Evolutionary conservation across 345 rosid species (phyloP).

Genomic region (Limnanthes douglasii): DNA sequence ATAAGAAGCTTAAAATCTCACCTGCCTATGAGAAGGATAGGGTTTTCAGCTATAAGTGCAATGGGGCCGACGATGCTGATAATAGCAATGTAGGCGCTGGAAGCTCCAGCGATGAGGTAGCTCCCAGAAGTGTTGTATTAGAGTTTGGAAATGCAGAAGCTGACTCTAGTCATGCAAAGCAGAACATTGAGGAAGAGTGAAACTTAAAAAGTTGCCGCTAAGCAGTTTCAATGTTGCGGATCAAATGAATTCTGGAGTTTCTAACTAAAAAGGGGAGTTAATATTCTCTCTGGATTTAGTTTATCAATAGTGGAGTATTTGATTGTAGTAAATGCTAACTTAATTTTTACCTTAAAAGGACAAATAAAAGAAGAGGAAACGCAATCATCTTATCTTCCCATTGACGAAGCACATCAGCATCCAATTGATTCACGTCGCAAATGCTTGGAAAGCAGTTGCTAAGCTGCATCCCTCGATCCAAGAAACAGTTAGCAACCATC

Average conservation of each 20-base stretch:
- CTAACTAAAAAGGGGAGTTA: too few species aligned
- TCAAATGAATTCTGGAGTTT: too few species aligned
- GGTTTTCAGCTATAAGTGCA: conserved; percentile 13
- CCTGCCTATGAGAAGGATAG: conserved; percentile 16
- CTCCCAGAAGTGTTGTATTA: conserved; percentile 9
- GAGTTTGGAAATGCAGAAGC: conserved; percentile 24
- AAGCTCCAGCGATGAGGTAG: conserved; percentile 20
- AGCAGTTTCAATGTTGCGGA: conserved; percentile 48
- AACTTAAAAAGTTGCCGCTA: conserved; percentile 46
- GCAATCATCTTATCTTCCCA: too few species aligned
- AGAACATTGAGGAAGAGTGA: conserved; percentile 53
- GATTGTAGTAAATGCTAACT: too few species aligned
- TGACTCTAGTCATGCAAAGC: conserved; percentile 25
- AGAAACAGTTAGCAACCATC: conserved; percentile 93
- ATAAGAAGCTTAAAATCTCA: conserved; percentile 22
- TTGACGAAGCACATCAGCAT: too few species aligned
- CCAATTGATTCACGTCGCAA: too few species aligned
- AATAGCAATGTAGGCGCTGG: conserved; percentile 27
- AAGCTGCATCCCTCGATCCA: conserved; percentile 69
- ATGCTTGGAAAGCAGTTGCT: conserved; percentile 82
- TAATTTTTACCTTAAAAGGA: too few species aligned
- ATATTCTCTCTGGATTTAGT: too few species aligned
- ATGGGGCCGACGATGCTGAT: conserved; percentile 18
- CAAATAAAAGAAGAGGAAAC: too few species aligned
- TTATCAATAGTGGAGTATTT: too few species aligned